A percentile compares a stretch with the other conserved stretches of the same genome.
Conservation (phyloP, 495 filamentous ascomycete species). For the Lepraria neglecta region DNA sequence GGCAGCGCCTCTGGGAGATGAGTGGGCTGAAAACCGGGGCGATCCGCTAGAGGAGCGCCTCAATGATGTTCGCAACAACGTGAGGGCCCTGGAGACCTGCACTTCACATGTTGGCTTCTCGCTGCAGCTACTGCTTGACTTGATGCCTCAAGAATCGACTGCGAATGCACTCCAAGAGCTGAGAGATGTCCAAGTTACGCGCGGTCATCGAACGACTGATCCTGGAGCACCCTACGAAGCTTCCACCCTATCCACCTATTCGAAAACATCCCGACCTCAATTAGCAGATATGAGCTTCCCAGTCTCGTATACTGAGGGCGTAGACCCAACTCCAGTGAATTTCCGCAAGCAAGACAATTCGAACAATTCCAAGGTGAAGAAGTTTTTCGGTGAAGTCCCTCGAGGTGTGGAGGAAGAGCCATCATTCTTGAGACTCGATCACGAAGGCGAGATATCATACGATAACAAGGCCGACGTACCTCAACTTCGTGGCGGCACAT, state of each 20-base stretch:
- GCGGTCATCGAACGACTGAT: conserved; percentile 22
- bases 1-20: conserved; percentile 82
- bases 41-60: conserved; percentile 87
- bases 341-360: conserved; percentile 51
- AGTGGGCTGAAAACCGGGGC: conserved; percentile 88
- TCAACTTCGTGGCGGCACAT: conserved; percentile 76
- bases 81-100: conserved; percentile 73
- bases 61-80: conserved; percentile 65
- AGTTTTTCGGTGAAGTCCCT: conserved; percentile 84
- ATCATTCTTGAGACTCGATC: conserved; percentile 77
- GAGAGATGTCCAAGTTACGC: conserved; percentile 13
- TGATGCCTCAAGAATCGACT: conserved; percentile 49
- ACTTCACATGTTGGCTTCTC: conserved; percentile 84
- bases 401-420: conserved; percentile 67
- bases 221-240: conserved; percentile 29
- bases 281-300: conserved; percentile 65
- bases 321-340: conserved; percentile 52
- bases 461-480: conserved; percentile 70
- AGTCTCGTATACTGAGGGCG: conserved; percentile 61
- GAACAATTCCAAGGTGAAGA: conserved; percentile 68
- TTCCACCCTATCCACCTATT: conserved; percentile 43
- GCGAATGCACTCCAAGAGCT: conserved; percentile 15
- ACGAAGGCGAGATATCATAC: conserved; percentile 84
- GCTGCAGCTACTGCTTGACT: conserved; percentile 76
- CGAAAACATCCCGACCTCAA: conserved; percentile 40